These are phyloP conservation scores for Microstegium vimineum DNA, from an alignment of 176 grass and related monocot species.

Conservation along the genomic window DNA sequence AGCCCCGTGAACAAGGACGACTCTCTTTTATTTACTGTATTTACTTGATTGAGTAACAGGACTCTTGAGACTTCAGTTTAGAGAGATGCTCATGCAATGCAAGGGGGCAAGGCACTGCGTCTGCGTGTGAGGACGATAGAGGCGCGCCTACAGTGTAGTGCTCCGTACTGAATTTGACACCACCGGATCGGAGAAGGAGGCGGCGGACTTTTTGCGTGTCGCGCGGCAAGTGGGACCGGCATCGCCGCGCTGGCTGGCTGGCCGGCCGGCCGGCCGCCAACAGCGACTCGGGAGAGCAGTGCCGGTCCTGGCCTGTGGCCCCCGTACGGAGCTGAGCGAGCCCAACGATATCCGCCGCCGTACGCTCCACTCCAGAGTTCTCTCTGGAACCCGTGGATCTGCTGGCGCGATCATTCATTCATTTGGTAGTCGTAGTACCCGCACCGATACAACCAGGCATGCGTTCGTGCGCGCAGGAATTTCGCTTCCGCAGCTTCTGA, in stretches of 20 bases:
- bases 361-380: neutral
- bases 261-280: neutral
- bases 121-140: neutral
- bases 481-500: neutral
- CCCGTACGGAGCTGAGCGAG: neutral
- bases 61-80: neutral
- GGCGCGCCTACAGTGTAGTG: neutral
- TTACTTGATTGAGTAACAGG: too few species aligned
- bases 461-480: neutral
- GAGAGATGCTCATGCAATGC: neutral
- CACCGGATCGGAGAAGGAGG: rapidly evolving
- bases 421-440: neutral
- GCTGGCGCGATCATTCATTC: neutral
- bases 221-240: neutral
- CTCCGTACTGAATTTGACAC: too few species aligned
- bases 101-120: too few species aligned
- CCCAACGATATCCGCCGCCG: neutral
- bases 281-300: neutral
- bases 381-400: too few species aligned
- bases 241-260: neutral
- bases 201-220: neutral
- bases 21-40: too few species aligned
- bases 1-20: neutral
- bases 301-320: neutral
- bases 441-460: neutral